phyloP scores from a whole-genome alignment of 305 asterid species.

The Fraxinus dipetala region DNA sequence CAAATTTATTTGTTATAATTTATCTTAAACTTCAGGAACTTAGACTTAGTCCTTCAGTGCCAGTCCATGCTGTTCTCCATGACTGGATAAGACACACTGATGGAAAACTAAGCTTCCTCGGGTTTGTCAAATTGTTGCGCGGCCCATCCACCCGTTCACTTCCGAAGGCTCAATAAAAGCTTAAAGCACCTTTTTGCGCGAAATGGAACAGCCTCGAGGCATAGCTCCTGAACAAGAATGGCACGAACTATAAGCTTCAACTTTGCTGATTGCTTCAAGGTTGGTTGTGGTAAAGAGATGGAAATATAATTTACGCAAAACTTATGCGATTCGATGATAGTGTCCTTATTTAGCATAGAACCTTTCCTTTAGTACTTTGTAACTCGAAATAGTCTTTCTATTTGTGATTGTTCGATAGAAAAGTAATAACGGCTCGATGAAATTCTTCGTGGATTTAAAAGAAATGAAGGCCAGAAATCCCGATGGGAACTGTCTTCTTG shows the following conservation, averaged over 20 bases:
- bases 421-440: background rate
- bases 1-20: background rate
- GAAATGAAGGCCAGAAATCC: background rate
- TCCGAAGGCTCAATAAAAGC: slow-evolving; percentile 38
- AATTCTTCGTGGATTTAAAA: background rate
- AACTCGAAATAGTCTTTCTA: background rate
- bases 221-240: background rate
- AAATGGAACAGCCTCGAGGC: background rate
- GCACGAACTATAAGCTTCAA: background rate
- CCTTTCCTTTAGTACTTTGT: background rate
- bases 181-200: background rate
- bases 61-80: slow-evolving; percentile 61
- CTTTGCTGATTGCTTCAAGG: background rate
- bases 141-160: slow-evolving; percentile 39
- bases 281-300: background rate
- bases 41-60: slow-evolving; percentile 54
- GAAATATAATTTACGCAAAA: background rate
- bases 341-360: background rate
- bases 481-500: background rate
- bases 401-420: background rate
- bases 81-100: slow-evolving; percentile 65
- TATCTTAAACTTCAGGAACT: slow-evolving; percentile 48
- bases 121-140: slow-evolving; percentile 53
- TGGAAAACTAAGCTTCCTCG: slow-evolving; percentile 63
- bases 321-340: background rate